Evolutionary conservation across 208 protist species (phyloP), one percentile per base, ranked within the genome.

Genomic region (Leishmania tarentolae): DNA sequence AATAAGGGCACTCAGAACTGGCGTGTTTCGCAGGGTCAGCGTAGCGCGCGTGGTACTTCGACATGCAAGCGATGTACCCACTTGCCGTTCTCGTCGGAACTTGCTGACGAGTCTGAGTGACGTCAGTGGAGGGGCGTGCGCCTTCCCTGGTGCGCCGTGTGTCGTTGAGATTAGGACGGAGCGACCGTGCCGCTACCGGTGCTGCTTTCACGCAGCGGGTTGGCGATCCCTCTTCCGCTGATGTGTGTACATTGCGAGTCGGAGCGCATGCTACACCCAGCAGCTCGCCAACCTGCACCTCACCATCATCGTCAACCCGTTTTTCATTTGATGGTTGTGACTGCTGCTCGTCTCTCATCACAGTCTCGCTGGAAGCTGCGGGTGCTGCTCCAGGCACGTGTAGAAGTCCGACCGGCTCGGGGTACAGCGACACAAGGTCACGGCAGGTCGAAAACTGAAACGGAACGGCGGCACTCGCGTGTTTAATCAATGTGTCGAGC

Each of bases 1-100:
- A 96, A 79, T 92, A 94, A 1, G 50, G 83, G 80, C 92, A 96
- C 71, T 83, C 79, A 5, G 69, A 52, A 56, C 88, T 92, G 4
- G 90, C 92, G 76, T 90, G 88, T 52, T 84, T 88, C 40, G 82
- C 47, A 3, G 81, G 42, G 13, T 78, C 83, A 40, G 86, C 86
- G 83, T 92, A 96, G 42, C 78, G 75, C 6, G 56, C 40, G 84
- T 96, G 92, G 71, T 91, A 96, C 72, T 87, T 88, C 15, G 91
- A 94, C 37, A 53, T 70, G 72, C 92, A 96, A 35, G 44, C 75
- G 3, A 50, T 65, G 46, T 63, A 37, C 19, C 56, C 52, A 47
- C 37, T 35, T n/a, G 35, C 74, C 37, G 53, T 47, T 46, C 19
- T 17, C 74, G 37, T 63, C 9, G 24, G 56, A 47, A 46, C 24